Conservation (phyloP, 345 rosid species). For the Heritiera littoralis region DNA sequence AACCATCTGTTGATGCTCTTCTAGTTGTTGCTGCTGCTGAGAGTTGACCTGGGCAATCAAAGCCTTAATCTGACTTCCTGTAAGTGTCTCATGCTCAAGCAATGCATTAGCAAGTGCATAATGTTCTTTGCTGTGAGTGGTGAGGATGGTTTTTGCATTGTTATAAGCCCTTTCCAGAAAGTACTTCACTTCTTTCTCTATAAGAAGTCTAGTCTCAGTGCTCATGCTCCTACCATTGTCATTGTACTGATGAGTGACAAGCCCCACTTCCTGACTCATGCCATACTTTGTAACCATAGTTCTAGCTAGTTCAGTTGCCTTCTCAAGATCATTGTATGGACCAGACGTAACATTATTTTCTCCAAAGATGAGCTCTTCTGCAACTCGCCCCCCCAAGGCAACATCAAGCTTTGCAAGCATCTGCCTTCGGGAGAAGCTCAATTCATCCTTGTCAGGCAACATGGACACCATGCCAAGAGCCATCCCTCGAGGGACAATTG, state of each 20-base stretch:
- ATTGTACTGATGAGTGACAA: constrained; percentile 70
- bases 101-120: constrained; percentile 81
- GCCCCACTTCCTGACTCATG: constrained; percentile 67
- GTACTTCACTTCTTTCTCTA: constrained; percentile 77
- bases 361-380: constrained; percentile 93
- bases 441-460: constrained; percentile 84
- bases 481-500: constrained; percentile 94
- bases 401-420: constrained; percentile 97
- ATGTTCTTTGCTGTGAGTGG: constrained; percentile 71
- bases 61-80: constrained; percentile 77
- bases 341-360: constrained; percentile 90
- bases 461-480: constrained; percentile 95
- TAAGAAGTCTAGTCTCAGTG: constrained; percentile 88
- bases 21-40: constrained; percentile 49
- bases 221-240: constrained; percentile 98
- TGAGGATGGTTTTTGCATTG: constrained; percentile 83
- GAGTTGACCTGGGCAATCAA: constrained; percentile 64
- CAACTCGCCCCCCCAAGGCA: constrained; percentile 94
- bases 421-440: constrained; percentile 72
- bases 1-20: constrained; percentile 53
- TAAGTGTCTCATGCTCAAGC: constrained; percentile 75
- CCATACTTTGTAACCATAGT: constrained; percentile 72
- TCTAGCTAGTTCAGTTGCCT: constrained; percentile 82
- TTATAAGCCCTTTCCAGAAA: constrained; percentile 78
- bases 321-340: constrained; percentile 79